Evolutionary conservation across 2,329 filamentous ascomycete species (phyloP).

Genomic region (Beauveria pseudobassiana): DNA sequence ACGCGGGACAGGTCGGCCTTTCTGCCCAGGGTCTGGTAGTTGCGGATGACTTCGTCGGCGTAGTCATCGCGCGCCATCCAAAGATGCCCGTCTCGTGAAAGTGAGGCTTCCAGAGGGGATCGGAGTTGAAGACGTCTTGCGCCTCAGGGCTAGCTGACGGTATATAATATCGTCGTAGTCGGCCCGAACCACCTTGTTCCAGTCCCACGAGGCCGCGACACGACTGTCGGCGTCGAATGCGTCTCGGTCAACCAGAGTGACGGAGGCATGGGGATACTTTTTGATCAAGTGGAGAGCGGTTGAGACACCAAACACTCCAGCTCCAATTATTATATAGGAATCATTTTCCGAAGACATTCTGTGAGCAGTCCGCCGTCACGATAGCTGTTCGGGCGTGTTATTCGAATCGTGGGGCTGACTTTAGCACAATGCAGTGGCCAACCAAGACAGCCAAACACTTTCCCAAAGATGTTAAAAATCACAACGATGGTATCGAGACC

Average conservation of each 20-base stretch:
- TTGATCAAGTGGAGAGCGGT: slow-evolving; percentile 56
- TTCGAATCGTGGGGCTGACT: neutral
- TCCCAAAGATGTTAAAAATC: neutral
- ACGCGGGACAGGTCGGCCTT: slow-evolving; percentile 34
- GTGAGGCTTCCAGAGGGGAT: slow-evolving; percentile 47
- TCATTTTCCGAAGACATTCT: slow-evolving; percentile 1
- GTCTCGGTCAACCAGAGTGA: slow-evolving; percentile 53
- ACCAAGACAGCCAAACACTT: neutral
- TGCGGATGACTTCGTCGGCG: slow-evolving; percentile 42
- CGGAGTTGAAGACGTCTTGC: slow-evolving; percentile 51
- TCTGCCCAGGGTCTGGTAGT: slow-evolving; percentile 40
- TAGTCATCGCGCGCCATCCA: slow-evolving; percentile 46
- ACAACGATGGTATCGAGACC: neutral
- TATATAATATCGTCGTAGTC: slow-evolving; percentile 61
- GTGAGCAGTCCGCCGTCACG: neutral
- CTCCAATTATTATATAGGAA: slow-evolving; percentile 53
- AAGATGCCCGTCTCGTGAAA: slow-evolving; percentile 54
- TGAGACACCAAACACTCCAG: slow-evolving; percentile 58
- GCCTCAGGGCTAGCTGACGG: slow-evolving; percentile 57
- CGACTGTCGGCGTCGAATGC: slow-evolving; percentile 38
- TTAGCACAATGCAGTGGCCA: neutral
- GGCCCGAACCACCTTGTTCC: slow-evolving; percentile 65
- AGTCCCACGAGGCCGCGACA: slow-evolving; percentile 61
- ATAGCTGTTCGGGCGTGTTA: neutral
- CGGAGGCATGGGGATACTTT: slow-evolving; percentile 38